These are phyloP conservation scores for Pontederia paniculata DNA, from an alignment of 176 grass and related monocot species.

Conservation along the genomic window DNA sequence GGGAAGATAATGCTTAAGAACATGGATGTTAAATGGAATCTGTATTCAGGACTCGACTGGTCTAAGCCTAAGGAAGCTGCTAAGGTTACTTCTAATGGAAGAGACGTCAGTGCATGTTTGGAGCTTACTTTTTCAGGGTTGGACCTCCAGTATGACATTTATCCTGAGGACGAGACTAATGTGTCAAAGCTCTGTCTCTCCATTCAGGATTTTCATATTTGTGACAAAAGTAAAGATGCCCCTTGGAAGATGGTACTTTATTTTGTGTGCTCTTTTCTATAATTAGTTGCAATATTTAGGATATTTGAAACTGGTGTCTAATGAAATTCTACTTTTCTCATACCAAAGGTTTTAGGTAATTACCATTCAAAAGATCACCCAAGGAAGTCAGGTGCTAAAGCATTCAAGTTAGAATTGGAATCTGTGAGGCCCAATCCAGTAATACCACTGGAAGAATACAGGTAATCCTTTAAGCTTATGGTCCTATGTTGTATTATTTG, in stretches of 20 bases:
- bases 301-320: not conserved
- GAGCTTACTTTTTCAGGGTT: conserved; percentile 61
- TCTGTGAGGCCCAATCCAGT: conserved; percentile 69
- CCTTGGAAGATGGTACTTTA: conserved; percentile 87
- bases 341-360: conserved; percentile 67
- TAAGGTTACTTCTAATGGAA: conserved; percentile 27
- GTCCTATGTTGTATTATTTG: not conserved
- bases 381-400: conserved; percentile 77
- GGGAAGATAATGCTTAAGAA: conserved; percentile 56
- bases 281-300: conserved; percentile 7
- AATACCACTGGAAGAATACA: conserved; percentile 92
- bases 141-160: conserved; percentile 66
- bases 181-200: conserved; percentile 60
- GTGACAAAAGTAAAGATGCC: conserved; percentile 65
- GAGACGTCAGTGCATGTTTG: conserved; percentile 51
- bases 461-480: conserved; percentile 27
- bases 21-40: conserved; percentile 72
- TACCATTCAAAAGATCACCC: conserved; percentile 75
- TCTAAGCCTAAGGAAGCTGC: conserved; percentile 31
- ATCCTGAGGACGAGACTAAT: conserved; percentile 73
- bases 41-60: conserved; percentile 83
- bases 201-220: conserved; percentile 59
- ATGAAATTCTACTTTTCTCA: conserved; percentile 14
- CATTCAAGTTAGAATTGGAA: conserved; percentile 78
- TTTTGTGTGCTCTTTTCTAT: conserved; percentile 17